A percentile compares a stretch with the other conserved stretches of the same genome.
These are phyloP conservation scores for Apophysomyces ossiformis DNA, from an alignment of 371 early-diverging fungal species.

Conservation along the genomic window DNA sequence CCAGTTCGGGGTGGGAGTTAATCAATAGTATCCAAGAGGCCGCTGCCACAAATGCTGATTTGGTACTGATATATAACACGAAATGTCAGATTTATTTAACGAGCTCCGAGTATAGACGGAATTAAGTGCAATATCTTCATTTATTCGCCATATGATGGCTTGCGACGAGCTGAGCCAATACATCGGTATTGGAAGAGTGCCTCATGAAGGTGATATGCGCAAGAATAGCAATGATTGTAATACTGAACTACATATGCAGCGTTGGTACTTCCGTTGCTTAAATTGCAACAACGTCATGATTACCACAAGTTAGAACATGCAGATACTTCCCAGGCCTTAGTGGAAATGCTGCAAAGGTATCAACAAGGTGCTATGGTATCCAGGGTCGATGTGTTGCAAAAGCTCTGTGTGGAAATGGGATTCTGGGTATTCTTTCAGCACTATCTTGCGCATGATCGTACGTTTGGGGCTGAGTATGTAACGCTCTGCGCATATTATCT, in stretches of 20 bases:
- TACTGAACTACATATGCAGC: slow-evolving; percentile 7
- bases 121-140: slow-evolving; percentile 19
- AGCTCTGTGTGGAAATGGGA: slow-evolving; percentile 24
- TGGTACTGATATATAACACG: neutral
- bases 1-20: neutral
- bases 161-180: slow-evolving; percentile 14
- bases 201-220: slow-evolving; percentile 11
- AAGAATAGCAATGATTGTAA: neutral
- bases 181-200: neutral
- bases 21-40: slow-evolving; percentile 17
- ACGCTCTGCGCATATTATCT: slow-evolving; percentile 37
- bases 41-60: neutral
- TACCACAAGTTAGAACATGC: slow-evolving; percentile 12
- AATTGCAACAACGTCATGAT: slow-evolving; percentile 13
- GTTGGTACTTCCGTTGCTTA: slow-evolving; percentile 22
- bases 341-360: slow-evolving; percentile 28
- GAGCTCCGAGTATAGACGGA: slow-evolving; percentile 12
- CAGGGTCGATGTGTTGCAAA: slow-evolving; percentile 21
- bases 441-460: slow-evolving; percentile 16
- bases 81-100: neutral
- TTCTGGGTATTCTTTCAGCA: slow-evolving; percentile 31
- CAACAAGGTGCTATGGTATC: slow-evolving; percentile 22
- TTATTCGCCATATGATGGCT: slow-evolving; percentile 17
- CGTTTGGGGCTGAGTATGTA: slow-evolving; percentile 24
- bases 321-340: slow-evolving; percentile 20